phyloP scores from a whole-genome alignment of 148 eudicot genomes.

The Chenopodium album region DNA sequence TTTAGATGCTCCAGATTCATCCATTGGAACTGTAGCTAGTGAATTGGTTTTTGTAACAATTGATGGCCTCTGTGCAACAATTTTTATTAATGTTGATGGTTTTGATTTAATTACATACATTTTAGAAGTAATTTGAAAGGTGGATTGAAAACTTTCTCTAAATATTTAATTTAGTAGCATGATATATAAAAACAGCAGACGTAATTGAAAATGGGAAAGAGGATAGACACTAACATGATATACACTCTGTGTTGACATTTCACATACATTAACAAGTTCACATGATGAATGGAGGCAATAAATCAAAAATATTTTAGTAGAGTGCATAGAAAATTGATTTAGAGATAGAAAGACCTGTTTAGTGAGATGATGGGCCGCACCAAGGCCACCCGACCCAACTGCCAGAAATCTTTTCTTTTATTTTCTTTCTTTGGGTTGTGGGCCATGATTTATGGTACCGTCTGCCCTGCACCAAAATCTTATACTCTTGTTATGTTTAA shows the following conservation, averaged over 20 bases:
- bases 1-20: slow-evolving; percentile 43
- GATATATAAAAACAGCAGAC: not conserved
- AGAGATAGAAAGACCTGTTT: too few species aligned
- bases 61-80: slow-evolving; percentile 39
- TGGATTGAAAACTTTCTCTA: not conserved
- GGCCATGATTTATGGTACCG: too few species aligned
- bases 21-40: slow-evolving; percentile 30
- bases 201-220: not conserved
- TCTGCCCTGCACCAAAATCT: too few species aligned
- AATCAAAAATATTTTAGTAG: not conserved
- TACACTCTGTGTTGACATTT: not conserved
- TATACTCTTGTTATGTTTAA: too few species aligned
- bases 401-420: too few species aligned
- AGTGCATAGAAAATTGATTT: not conserved
- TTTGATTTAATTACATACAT: slow-evolving; percentile 8
- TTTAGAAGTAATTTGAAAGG: slow-evolving; percentile 36
- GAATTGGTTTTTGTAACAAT: slow-evolving; percentile 35
- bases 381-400: too few species aligned
- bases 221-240: too few species aligned
- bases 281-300: too few species aligned
- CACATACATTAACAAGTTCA: not conserved
- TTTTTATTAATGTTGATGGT: slow-evolving; percentile 36
- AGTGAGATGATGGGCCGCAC: too few species aligned
- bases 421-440: too few species aligned
- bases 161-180: not conserved